These are phyloP conservation scores for Coniferiporia weirii DNA, from an alignment of 1,284 basidiomycete species.

Conservation along the genomic window DNA sequence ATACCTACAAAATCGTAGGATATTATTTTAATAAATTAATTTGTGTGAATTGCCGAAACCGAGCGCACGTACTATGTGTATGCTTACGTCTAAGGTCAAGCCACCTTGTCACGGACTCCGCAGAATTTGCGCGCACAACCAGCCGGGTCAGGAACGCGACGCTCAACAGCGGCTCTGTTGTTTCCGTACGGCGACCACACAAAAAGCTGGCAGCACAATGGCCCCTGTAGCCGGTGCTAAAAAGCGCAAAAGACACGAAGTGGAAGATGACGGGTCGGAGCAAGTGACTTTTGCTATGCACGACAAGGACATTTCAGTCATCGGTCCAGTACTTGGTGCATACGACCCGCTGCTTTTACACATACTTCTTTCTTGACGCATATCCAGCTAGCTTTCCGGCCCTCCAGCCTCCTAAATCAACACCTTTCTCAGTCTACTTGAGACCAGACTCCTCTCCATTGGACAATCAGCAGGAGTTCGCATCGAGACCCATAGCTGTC, in stretches of 20 bases:
- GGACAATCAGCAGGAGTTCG: constrained; percentile 36
- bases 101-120: no score
- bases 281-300: constrained; percentile 45
- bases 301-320: constrained; percentile 37
- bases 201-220: not conserved
- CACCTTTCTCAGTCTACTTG: constrained; percentile 62
- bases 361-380: constrained; percentile 11
- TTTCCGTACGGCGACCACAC: not conserved
- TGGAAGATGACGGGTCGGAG: constrained; percentile 28
- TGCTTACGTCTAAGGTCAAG: constrained; percentile 2
- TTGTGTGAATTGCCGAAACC: not conserved
- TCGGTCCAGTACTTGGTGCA: constrained; percentile 73
- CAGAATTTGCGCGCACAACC: no score
- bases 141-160: not conserved
- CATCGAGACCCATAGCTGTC: constrained; percentile 47
- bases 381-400: constrained; percentile 70
- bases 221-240: constrained; percentile 29
- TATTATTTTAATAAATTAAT: no score
- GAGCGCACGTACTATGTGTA: not conserved
- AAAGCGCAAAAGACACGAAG: constrained; percentile 56
- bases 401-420: constrained; percentile 53
- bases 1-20: not conserved
- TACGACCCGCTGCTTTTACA: constrained; percentile 17
- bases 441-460: constrained; percentile 35
- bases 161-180: not conserved